These are phyloP conservation scores for Panaeolus cyanescens DNA, from an alignment of 768 basidiomycete species.

Conservation along the genomic window DNA sequence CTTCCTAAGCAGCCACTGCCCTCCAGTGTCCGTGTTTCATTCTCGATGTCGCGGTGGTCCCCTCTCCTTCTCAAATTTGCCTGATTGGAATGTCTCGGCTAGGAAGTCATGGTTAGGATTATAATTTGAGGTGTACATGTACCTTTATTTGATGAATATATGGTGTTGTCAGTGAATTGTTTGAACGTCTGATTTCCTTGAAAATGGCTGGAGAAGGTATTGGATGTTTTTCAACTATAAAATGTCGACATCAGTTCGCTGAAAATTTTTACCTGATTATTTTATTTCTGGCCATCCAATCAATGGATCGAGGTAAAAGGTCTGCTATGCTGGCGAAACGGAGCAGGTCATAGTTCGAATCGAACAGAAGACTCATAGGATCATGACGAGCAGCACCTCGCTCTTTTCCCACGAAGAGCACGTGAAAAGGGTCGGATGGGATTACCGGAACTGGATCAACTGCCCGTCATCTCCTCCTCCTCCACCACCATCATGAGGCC, in stretches of 20 bases:
- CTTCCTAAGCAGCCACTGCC: not conserved
- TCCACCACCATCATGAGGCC: slow-evolving; percentile 60
- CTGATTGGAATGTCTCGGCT: not conserved
- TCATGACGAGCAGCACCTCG: not conserved
- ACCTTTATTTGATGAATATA: not conserved
- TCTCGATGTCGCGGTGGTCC: not conserved
- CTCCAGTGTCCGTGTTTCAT: not conserved
- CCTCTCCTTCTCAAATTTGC: not conserved
- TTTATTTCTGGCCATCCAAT: too few species aligned
- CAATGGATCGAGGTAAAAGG: not conserved
- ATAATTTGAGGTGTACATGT: not conserved
- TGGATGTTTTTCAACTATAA: too few species aligned
- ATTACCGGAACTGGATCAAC: not conserved
- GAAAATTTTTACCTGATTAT: too few species aligned
- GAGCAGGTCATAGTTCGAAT: not conserved
- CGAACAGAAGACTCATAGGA: not conserved
- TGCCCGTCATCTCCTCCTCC: not conserved
- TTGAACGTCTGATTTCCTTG: too few species aligned
- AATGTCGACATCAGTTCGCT: too few species aligned
- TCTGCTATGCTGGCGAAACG: not conserved
- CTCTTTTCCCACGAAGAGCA: not conserved
- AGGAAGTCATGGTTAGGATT: not conserved
- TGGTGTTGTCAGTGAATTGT: too few species aligned
- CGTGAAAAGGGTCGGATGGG: not conserved
- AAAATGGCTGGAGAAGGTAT: too few species aligned